Evolutionary conservation across 2,329 filamentous ascomycete species (phyloP).

Genomic region (Phaeosphaeriaceae sp.): DNA sequence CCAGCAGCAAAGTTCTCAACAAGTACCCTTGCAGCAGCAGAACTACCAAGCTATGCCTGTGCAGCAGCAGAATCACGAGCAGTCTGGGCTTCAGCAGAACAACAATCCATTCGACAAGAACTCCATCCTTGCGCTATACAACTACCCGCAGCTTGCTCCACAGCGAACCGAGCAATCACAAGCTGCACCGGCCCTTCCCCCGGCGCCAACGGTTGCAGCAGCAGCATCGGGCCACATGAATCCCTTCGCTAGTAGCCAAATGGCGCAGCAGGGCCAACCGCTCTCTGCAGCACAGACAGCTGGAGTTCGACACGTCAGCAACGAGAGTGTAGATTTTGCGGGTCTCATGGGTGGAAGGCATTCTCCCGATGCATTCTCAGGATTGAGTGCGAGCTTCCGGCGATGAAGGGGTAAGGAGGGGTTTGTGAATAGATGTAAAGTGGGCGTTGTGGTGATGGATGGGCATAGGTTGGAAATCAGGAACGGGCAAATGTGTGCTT

Average conservation of each 20-base stretch:
- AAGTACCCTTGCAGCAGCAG: conserved; percentile 5
- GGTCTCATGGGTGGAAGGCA: conserved; percentile 71
- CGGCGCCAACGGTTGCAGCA: conserved; percentile 34
- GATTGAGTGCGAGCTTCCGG: conserved; percentile 65
- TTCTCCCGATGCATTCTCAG: conserved; percentile 81
- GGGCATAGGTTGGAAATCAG: neutral
- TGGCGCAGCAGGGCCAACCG: conserved; percentile 25
- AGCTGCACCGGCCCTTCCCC: conserved; percentile 29
- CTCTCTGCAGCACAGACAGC: conserved; percentile 29
- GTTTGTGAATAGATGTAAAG: neutral
- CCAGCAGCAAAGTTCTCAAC: conserved; percentile 19
- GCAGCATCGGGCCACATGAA: conserved; percentile 58
- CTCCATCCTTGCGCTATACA: conserved; percentile 78
- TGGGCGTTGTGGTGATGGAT: neutral
- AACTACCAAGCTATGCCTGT: conserved; percentile 20
- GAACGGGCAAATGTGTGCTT: neutral
- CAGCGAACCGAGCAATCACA: conserved; percentile 48
- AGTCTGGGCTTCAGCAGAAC: conserved; percentile 26
- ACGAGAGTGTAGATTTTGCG: conserved; percentile 71
- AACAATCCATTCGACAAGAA: conserved; percentile 67
- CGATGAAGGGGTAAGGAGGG: conserved; percentile 28
- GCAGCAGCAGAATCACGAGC: conserved; percentile 27
- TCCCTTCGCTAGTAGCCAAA: conserved; percentile 56
- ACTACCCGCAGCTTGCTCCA: conserved; percentile 62
- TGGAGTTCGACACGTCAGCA: conserved; percentile 60